A percentile compares a stretch with the other conserved stretches of the same genome.
phyloP scores from a whole-genome alignment of 352 stramenopile genomes.

The Phytophthora sp. region DNA sequence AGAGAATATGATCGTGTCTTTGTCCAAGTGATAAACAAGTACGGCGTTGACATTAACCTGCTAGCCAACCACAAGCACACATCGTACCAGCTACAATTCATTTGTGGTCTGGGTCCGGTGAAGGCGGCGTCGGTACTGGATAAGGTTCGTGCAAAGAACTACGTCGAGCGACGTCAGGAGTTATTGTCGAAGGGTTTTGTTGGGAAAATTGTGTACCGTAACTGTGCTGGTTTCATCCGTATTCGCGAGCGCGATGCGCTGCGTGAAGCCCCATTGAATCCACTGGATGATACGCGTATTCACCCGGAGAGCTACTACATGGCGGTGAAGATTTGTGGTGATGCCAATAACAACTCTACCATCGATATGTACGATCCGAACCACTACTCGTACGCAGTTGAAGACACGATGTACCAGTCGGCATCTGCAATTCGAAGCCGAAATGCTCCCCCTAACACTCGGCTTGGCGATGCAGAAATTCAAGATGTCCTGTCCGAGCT shows the following conservation, averaged over 20 bases:
- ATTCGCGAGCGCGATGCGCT: slow-evolving; percentile 88
- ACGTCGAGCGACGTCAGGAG: slow-evolving; percentile 87
- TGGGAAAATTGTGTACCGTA: slow-evolving; percentile 89
- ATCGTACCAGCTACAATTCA: slow-evolving; percentile 89
- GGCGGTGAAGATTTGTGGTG: slow-evolving; percentile 91
- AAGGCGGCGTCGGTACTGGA: slow-evolving; percentile 85
- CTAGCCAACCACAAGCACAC: slow-evolving; percentile 90
- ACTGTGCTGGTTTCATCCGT: slow-evolving; percentile 87
- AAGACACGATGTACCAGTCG: slow-evolving; percentile 93
- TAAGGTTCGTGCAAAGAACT: slow-evolving; percentile 85
- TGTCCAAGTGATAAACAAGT: slow-evolving; percentile 87
- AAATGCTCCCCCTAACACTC: slow-evolving; percentile 58
- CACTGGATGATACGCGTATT: slow-evolving; percentile 88
- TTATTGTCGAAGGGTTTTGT: slow-evolving; percentile 84
- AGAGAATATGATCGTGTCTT: slow-evolving; percentile 90
- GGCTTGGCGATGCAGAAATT: slow-evolving; percentile 80
- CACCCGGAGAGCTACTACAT: slow-evolving; percentile 93
- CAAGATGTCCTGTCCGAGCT: slow-evolving; percentile 88
- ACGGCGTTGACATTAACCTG: slow-evolving; percentile 89
- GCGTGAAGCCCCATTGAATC: slow-evolving; percentile 85
- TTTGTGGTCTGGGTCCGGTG: slow-evolving; percentile 82
- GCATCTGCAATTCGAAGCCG: slow-evolving; percentile 80
- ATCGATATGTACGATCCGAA: slow-evolving; percentile 93
- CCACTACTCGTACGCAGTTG: slow-evolving; percentile 90
- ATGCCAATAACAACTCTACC: slow-evolving; percentile 91